Percentiles rank a stretch among this genome's conserved stretches.
Conservation (phyloP, 768 basidiomycete genomes). For the Pulveroboletus sp. region DNA sequence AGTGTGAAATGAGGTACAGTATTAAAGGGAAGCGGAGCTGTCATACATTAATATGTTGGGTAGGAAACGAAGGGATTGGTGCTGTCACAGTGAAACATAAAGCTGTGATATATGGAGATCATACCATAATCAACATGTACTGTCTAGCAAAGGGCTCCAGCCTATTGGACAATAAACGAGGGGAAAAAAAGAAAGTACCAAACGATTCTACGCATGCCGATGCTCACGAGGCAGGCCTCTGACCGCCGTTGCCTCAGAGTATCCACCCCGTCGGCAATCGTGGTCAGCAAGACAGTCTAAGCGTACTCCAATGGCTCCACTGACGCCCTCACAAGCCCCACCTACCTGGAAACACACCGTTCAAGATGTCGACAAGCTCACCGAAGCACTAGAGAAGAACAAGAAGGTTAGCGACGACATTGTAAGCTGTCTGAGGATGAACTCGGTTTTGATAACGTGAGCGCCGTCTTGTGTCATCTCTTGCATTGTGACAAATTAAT, state of each 20-base stretch:
- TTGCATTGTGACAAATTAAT: neutral
- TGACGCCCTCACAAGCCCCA: slow-evolving; percentile 62
- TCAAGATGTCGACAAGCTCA: slow-evolving; percentile 52
- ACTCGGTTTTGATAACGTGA: slow-evolving; percentile 63
- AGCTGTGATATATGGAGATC: too few relatives aligned
- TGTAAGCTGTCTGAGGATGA: slow-evolving; percentile 52
- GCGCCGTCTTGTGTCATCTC: slow-evolving; percentile 16
- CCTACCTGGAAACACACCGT: slow-evolving; percentile 64
- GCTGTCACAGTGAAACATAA: too few relatives aligned
- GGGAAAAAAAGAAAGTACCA: too few relatives aligned
- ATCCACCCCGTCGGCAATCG: too few relatives aligned
- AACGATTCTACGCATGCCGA: neutral
- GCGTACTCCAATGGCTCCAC: slow-evolving; percentile 34
- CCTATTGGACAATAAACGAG: too few relatives aligned
- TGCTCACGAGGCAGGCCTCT: neutral
- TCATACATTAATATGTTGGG: too few relatives aligned
- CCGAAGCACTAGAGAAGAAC: slow-evolving; percentile 53
- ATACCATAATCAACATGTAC: too few relatives aligned
- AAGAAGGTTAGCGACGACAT: slow-evolving; percentile 54
- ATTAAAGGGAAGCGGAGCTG: too few relatives aligned
- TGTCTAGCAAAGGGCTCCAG: too few relatives aligned
- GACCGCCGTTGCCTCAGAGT: too few relatives aligned
- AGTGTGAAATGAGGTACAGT: too few relatives aligned
- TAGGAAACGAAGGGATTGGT: too few relatives aligned
- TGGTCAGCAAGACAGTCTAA: neutral